Base-by-base conservation (phyloP, 1,284 basidiomycete species). In the Tilletia caries region DNA sequence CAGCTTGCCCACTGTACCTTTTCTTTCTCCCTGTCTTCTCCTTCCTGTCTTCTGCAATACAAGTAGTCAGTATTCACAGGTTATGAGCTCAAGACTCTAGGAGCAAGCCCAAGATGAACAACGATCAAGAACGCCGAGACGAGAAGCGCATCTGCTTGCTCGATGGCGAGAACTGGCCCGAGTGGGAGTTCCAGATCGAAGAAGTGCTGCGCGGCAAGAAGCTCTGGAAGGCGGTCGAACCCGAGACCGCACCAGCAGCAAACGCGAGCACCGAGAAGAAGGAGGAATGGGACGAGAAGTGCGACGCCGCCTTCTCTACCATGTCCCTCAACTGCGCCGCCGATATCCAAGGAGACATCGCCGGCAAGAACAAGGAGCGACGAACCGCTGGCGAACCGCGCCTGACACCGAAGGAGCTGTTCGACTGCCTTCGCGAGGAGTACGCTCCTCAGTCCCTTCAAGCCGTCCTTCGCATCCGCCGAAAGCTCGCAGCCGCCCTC, bases 181-280 rank as follows among this genome's bases (percentile, higher is more conserved):
- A 50, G n/a, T 50, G 20, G n/a, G 48, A 50, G n/a, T n/a, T 50
- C 48, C 48, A n/a, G 48, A 50, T 50, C 20, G 48, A 50, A 27
- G 48, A 50, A n/a, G 48, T 50, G n/a, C 25, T 50, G 48, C 48
- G 48, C 20, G 48, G n/a, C 48, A 50, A 50, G 48, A 50, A 50
- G 48, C 48, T 50, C 20, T 50, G 48, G 48, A 50, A 50, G n/a
- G 48, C 25, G 48, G 48, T 50, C 48, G 48, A 50, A n/a, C 25
- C 48, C 48, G 48, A 20, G 48, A 50, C 48, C 48, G 48, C 48
- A 50, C 48, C 48, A n/a, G 48, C n/a, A 50, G 48, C 48, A 50
- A n/a, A 50, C 48, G 48, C 3, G 20, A 50, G 48, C n/a, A 12
- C 6, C 8, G 10, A 50, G 48, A 27, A 23, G n/a, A 50, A 50